Percentiles rank a stretch among this genome's conserved stretches.
Conservation (phyloP, 805 yeast genomes). For the Ogataea pini region DNA sequence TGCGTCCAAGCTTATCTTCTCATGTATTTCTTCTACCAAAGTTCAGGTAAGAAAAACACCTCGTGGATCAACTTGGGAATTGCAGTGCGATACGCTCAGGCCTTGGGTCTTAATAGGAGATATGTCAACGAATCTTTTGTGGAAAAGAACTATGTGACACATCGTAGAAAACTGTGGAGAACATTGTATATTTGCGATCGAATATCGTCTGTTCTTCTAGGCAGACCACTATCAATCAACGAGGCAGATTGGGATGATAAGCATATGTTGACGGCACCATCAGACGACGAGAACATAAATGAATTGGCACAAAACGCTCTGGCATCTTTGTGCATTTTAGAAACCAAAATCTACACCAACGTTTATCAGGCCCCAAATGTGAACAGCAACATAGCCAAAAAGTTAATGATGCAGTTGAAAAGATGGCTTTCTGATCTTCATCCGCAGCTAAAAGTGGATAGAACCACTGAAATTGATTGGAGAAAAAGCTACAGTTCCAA, state of each 20-base stretch:
- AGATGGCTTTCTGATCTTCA: constrained; percentile 38
- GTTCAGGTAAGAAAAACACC: constrained; percentile 40
- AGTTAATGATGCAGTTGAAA: constrained; percentile 39
- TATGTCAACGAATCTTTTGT: constrained; percentile 39
- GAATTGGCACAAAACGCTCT: constrained; percentile 33
- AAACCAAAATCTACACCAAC: constrained; percentile 34
- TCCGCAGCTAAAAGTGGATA: constrained; percentile 31
- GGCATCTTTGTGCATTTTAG: constrained; percentile 32
- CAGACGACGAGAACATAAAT: constrained; percentile 29
- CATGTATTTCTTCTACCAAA: constrained; percentile 42
- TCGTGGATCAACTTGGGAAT: constrained; percentile 47
- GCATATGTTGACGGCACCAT: constrained; percentile 13
- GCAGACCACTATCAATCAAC: constrained; percentile 39
- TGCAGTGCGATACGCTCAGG: constrained; percentile 45
- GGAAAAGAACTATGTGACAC: constrained; percentile 30
- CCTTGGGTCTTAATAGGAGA: constrained; percentile 43
- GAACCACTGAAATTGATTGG: constrained; percentile 24
- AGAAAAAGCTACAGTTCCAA: constrained; percentile 19
- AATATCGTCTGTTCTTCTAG: constrained; percentile 37
- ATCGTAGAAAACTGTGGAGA: constrained; percentile 35
- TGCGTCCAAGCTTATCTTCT: constrained; percentile 42
- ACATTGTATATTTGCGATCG: constrained; percentile 18
- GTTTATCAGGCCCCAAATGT: constrained; percentile 37
- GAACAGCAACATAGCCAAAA: constrained; percentile 35
- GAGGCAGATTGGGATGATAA: constrained; percentile 43